These are phyloP conservation scores for Heliosperma pusillum DNA, from an alignment of 148 eudicot genomes.

Conservation along the genomic window DNA sequence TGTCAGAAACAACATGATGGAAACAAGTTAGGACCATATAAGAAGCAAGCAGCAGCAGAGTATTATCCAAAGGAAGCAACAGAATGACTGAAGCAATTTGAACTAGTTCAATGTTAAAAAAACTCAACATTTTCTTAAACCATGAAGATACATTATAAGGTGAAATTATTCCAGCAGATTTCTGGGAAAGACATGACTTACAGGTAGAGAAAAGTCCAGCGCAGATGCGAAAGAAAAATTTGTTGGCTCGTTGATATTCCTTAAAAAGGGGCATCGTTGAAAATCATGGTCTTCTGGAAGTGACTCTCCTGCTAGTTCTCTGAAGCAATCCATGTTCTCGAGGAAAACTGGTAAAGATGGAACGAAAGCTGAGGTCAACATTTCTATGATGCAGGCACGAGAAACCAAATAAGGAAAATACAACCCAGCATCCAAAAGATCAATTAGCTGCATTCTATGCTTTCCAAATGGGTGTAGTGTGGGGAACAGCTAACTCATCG, in stretches of 20 bases:
- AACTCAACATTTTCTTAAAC: background rate
- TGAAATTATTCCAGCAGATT: background rate
- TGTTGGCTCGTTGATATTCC: constrained; percentile 89
- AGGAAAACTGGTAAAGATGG: constrained; percentile 9
- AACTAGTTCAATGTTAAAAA: background rate
- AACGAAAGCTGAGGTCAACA: constrained; percentile 7
- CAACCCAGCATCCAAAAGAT: background rate
- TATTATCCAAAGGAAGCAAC: constrained; percentile 6
- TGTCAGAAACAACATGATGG: background rate
- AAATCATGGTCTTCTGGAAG: constrained; percentile 49
- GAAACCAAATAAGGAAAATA: background rate
- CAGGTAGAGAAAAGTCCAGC: constrained; percentile 63
- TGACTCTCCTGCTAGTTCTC: constrained; percentile 47
- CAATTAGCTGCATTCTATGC: background rate
- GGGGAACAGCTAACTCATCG: background rate
- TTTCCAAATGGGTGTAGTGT: background rate
- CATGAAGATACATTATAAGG: constrained; percentile 2
- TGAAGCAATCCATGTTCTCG: constrained; percentile 57
- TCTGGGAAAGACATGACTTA: constrained; percentile 39
- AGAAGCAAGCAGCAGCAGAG: constrained; percentile 5
- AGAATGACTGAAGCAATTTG: background rate
- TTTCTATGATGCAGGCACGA: background rate
- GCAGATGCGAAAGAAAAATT: constrained; percentile 72
- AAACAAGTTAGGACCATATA: background rate
- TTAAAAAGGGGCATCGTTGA: constrained; percentile 76